Evolutionary conservation across 192 early-diverging fungal genomes (phyloP).

Genomic region (Cladochytrium replicatum): DNA sequence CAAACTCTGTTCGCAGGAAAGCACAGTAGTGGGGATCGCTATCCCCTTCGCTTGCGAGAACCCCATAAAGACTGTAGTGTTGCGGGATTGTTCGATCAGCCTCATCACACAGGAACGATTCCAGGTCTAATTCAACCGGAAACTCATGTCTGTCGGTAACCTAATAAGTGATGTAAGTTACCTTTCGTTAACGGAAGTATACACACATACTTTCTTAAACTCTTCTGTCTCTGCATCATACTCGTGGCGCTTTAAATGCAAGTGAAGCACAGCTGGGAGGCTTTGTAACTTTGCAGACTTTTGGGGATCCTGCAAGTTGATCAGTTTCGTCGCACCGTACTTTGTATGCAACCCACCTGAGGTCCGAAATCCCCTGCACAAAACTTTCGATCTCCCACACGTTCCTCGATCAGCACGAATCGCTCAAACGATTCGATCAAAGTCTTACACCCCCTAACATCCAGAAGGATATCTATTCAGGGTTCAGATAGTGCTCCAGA

Average conservation of each 20-base stretch:
- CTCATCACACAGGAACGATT: constrained; percentile 59
- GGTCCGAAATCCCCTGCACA: constrained; percentile 83
- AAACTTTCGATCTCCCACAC: constrained; percentile 96
- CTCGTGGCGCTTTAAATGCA: constrained; percentile 96
- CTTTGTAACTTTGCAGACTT: constrained; percentile 91
- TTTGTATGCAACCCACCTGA: constrained; percentile 34
- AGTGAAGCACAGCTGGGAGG: constrained; percentile 88
- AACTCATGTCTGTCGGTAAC: constrained; percentile 96
- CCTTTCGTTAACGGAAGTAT: neutral
- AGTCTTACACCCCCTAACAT: constrained; percentile 88
- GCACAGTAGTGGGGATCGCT: constrained; percentile 93
- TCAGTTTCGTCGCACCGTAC: neutral
- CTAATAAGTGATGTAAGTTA: constrained; percentile 21
- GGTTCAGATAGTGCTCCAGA: no score
- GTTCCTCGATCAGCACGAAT: constrained; percentile 78
- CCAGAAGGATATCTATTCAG: constrained; percentile 83
- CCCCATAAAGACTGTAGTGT: constrained; percentile 80
- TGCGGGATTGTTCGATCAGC: constrained; percentile 55
- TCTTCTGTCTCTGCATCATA: constrained; percentile 84
- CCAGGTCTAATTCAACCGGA: constrained; percentile 74
- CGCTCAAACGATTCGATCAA: constrained; percentile 83
- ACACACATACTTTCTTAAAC: constrained; percentile 80
- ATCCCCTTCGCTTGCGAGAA: constrained; percentile 91
- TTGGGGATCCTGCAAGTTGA: constrained; percentile 57
- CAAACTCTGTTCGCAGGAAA: constrained; percentile 67